Evolutionary conservation across 164 flowering plant genomes (phyloP).

Genomic region (Vitis cinerea): DNA sequence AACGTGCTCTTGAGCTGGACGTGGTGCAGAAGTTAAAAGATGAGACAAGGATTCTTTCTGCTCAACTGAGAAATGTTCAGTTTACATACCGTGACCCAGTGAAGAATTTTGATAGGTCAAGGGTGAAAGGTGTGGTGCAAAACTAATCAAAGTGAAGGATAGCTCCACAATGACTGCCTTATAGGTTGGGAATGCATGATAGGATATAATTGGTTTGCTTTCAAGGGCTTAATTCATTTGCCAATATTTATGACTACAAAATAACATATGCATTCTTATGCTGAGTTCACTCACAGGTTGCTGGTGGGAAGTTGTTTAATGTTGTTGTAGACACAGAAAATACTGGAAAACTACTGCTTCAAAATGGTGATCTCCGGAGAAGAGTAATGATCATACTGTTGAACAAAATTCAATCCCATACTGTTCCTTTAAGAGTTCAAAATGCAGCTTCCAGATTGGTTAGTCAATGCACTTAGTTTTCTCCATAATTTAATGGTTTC

Average conservation of each 20-base stretch:
- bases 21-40: slow-evolving; percentile 71
- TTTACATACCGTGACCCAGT: slow-evolving; percentile 78
- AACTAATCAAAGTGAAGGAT: slow-evolving; percentile 90
- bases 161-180: slow-evolving; percentile 78
- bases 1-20: slow-evolving; percentile 63
- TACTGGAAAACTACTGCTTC: slow-evolving; percentile 87
- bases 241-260: background rate
- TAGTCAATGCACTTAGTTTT: slow-evolving; percentile 21
- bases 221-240: background rate
- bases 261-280: background rate
- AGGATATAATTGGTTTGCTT: background rate
- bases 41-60: slow-evolving; percentile 64
- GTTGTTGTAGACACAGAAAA: slow-evolving; percentile 93
- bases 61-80: slow-evolving; percentile 64
- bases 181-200: slow-evolving; percentile 50
- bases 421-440: slow-evolving; percentile 58
- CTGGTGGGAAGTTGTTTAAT: slow-evolving; percentile 90
- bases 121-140: slow-evolving; percentile 98
- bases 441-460: slow-evolving; percentile 78
- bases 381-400: slow-evolving; percentile 94
- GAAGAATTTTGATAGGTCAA: slow-evolving; percentile 82
- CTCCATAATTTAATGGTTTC: background rate
- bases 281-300: slow-evolving; percentile 52
- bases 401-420: slow-evolving; percentile 73
- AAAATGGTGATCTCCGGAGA: slow-evolving; percentile 79